Evolutionary conservation across 2,329 filamentous ascomycete species (phyloP), one percentile per base, ranked within the genome.

Genomic region (Raffaelea ambrosiae): DNA sequence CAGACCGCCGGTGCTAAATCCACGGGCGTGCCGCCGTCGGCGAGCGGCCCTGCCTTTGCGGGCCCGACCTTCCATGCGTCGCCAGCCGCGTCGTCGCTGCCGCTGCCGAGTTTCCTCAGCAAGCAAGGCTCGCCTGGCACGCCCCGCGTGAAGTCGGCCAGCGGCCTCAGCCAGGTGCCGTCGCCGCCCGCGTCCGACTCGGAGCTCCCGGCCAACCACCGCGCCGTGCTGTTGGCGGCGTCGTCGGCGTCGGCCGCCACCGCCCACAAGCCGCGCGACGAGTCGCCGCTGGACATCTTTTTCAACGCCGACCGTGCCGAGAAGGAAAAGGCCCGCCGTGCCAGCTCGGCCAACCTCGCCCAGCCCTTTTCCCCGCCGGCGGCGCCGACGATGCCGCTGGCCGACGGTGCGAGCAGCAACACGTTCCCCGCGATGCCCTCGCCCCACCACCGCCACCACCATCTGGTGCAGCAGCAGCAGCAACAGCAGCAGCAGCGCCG

Each of bases 1-100:
- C 68, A 72, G 44, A 67, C 66, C 16, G 60, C 61, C 9, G 62
- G 66, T 26, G 61, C 69, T 54, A 74, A 73, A 59, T 65, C 73
- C 3, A 44, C 65, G 43, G 65, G n/a, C n/a, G n/a, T n/a, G n/a
- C n/a, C n/a, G n/a, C n/a, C n/a, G n/a, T n/a, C n/a, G n/a, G n/a
- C n/a, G n/a, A n/a, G n/a, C n/a, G n/a, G 65, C 26, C 72, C 79
- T 51, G 82, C 84, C 41, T 98, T 95, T 66, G 93, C 93, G 36
- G 93, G 91, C 14, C 86, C 91, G 31, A 94, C 89, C 5, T 98
- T 97, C 64, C 90, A 96, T 65, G 87, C 89, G 38, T 97, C 93
- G 9, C 93, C 93, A 19, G 91, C 90, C 2, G 86, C 93, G 1
- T 94, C 89, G 9, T 83, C 88, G 21, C 73, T 98, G 29, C 93